Base-by-base conservation (phyloP, 2,329 filamentous ascomycete genomes). In the Ramichloridium luteum region DNA sequence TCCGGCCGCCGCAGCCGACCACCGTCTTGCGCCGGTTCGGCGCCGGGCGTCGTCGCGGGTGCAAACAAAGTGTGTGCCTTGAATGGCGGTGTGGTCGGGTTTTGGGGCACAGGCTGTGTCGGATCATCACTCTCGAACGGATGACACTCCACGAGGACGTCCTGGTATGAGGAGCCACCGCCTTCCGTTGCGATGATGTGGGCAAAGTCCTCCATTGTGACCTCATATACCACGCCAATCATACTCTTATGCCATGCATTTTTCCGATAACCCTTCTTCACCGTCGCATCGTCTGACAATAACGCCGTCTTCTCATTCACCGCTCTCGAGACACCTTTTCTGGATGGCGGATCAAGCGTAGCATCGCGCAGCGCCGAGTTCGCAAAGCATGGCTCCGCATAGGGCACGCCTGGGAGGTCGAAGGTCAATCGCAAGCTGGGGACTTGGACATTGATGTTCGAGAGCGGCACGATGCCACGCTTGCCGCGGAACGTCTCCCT, bases 161-260 rank as follows among this genome's bases (percentile, higher is more conserved):
- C 85, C 35, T 77, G 65, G 61, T 98, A 98, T n/a, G 77, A 70
- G 2, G 75, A 61, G 12, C 86, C 86, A 17, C 82, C 86, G 31
- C 88, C 88, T 55, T 98, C 90, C 4, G 86, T 94, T 4, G 77
- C 77, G 38, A 96, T 78, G 45, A 98, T 93, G 37, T 72, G 80
- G 5, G 76, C 70, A 53, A 82, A 98, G 60, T 98, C 90, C 26
- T 69, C 57, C 12, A 68, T 62, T 1, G 85, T 93, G 16, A 96
- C 83, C 60, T 96, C 86, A 61, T 98, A 98, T 3, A 96, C 90
- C 11, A 93, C 84, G 14, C 90, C 90, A 25, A 94, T 72, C 2
- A 98, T 68, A 4, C 83, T 82, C 49, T 85, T 86, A 41, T 74
- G 63, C 85, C 84, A 93, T 62, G 84, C 41, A 44, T 32, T 60